A percentile compares a stretch with the other conserved stretches of the same genome.
These are phyloP conservation scores for Trapa incisa DNA, from an alignment of 345 rosid genomes.

Conservation along the genomic window DNA sequence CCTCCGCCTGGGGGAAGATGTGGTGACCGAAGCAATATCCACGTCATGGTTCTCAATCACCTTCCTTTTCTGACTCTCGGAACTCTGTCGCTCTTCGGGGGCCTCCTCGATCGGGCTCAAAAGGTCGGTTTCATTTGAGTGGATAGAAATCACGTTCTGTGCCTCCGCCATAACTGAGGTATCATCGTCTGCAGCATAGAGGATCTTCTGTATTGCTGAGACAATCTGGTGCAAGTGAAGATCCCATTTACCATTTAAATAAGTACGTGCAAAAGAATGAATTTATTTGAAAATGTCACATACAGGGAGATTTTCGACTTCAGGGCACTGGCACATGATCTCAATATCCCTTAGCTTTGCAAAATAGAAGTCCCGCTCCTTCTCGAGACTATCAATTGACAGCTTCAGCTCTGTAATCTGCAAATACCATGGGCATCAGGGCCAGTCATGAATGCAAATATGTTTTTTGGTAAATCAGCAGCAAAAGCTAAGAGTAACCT, in stretches of 20 bases:
- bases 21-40: slow-evolving; percentile 53
- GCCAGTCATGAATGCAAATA: not conserved
- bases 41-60: slow-evolving; percentile 59
- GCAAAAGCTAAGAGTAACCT: slow-evolving; percentile 28
- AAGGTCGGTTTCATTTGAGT: slow-evolving; percentile 24
- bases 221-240: slow-evolving; percentile 39
- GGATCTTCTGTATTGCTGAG: slow-evolving; percentile 59
- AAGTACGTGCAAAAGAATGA: not conserved
- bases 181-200: slow-evolving; percentile 69
- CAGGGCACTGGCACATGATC: slow-evolving; percentile 68
- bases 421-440: slow-evolving; percentile 7
- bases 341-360: slow-evolving; percentile 81
- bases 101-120: slow-evolving; percentile 69
- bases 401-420: slow-evolving; percentile 95
- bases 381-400: slow-evolving; percentile 85
- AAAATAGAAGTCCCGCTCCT: slow-evolving; percentile 94
- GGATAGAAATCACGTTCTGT: slow-evolving; percentile 46
- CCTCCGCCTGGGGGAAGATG: slow-evolving; percentile 76
- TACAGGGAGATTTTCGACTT: slow-evolving; percentile 58
- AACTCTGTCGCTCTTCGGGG: slow-evolving; percentile 49
- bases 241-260: not conserved
- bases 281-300: not conserved
- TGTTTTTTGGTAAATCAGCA: not conserved
- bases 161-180: slow-evolving; percentile 55
- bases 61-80: slow-evolving; percentile 69